Percentiles rank a stretch among this genome's conserved stretches.
These are phyloP conservation scores for Rhodamnia argentea DNA, from an alignment of 345 rosid genomes.

Conservation along the genomic window DNA sequence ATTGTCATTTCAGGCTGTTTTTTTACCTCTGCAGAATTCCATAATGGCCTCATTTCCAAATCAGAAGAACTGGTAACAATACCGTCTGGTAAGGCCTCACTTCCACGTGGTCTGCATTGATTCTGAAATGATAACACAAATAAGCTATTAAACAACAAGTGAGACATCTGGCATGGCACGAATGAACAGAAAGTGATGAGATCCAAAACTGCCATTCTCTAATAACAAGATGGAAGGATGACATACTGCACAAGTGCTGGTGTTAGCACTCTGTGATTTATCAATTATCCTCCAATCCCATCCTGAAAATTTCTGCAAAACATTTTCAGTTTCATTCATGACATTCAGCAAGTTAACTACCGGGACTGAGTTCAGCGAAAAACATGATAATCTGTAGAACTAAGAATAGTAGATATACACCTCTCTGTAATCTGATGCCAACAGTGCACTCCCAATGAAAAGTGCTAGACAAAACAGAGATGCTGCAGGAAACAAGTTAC, in stretches of 20 bases:
- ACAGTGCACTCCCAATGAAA: slow-evolving; percentile 19
- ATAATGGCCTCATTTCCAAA: slow-evolving; percentile 51
- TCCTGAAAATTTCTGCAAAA: slow-evolving; percentile 27
- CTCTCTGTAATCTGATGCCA: slow-evolving; percentile 28
- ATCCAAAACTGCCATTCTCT: neutral
- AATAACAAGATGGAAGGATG: neutral
- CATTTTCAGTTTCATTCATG: neutral
- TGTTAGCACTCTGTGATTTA: neutral
- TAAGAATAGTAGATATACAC: slow-evolving; percentile 9
- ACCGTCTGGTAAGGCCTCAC: slow-evolving; percentile 43
- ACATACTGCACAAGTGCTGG: slow-evolving; percentile 34
- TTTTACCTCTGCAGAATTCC: slow-evolving; percentile 45
- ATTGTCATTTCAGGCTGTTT: neutral
- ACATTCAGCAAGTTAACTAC: neutral
- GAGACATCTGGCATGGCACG: neutral
- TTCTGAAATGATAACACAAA: slow-evolving; percentile 17
- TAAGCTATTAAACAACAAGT: neutral
- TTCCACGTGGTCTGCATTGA: slow-evolving; percentile 40
- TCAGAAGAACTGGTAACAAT: slow-evolving; percentile 33
- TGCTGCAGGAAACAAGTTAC: slow-evolving; percentile 23
- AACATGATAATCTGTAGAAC: neutral
- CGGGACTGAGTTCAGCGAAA: neutral
- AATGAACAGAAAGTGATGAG: neutral
- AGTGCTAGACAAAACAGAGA: slow-evolving; percentile 29
- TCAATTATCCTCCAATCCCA: slow-evolving; percentile 9